Evolutionary conservation across 495 filamentous ascomycete genomes (phyloP).

Genomic region (Daldinia loculata): DNA sequence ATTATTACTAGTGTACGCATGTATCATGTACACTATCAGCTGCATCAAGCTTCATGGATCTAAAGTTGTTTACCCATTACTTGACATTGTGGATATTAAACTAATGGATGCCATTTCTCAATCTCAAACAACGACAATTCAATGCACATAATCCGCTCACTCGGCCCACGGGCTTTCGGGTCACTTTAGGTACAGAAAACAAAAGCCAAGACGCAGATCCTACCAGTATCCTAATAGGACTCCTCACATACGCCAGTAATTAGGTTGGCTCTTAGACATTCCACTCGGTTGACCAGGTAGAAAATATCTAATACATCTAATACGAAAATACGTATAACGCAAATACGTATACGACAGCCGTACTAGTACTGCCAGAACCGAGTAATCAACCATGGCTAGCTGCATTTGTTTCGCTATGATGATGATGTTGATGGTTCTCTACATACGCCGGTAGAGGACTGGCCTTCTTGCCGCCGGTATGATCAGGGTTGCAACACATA

Average conservation of each 20-base stretch:
- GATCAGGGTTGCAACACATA: conserved; percentile 33
- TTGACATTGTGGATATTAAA: conserved; percentile 33
- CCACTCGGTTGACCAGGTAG: conserved; percentile 1
- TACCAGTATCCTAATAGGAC: conserved; percentile 1
- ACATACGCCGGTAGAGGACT: background rate
- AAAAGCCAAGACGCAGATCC: conserved; percentile 32
- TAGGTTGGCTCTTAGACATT: conserved; percentile 14
- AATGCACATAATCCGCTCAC: conserved; percentile 35
- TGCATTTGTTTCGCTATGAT: conserved; percentile 22
- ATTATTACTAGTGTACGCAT: no score
- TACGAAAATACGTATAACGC: background rate
- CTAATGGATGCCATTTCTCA: conserved; percentile 29
- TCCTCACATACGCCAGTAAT: conserved; percentile 14
- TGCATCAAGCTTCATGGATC: conserved; percentile 37
- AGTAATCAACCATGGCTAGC: conserved; percentile 30
- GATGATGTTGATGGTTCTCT: conserved; percentile 2
- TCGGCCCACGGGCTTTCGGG: conserved; percentile 18
- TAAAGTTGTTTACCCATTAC: conserved; percentile 7
- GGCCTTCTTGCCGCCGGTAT: conserved; percentile 24
- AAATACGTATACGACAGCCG: background rate
- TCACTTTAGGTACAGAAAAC: conserved; percentile 18
- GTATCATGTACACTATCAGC: conserved; percentile 16
- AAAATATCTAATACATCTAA: background rate
- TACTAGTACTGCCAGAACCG: conserved; percentile 11
- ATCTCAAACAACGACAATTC: conserved; percentile 34